A percentile compares a stretch with the other conserved stretches of the same genome.
These are phyloP conservation scores for Apiotrichum montevideense DNA, from an alignment of 1,284 basidiomycete genomes.

Conservation along the genomic window DNA sequence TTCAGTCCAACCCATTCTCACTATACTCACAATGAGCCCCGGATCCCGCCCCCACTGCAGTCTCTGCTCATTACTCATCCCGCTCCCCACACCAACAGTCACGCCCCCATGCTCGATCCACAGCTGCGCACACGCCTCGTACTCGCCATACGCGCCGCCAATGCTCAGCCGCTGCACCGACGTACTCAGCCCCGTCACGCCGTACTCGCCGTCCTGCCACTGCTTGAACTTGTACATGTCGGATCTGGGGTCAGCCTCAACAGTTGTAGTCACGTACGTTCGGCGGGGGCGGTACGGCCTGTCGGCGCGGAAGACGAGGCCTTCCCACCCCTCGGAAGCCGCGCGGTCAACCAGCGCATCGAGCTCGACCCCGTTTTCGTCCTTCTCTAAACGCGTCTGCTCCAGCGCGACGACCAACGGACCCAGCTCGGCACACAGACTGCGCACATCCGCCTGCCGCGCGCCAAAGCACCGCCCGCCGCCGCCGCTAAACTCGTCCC, in stretches of 20 bases:
- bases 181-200: slow-evolving; percentile 26
- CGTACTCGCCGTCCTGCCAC: slow-evolving; percentile 44
- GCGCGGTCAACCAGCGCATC: slow-evolving; percentile 21
- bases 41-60: slow-evolving; percentile 35
- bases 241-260: slow-evolving; percentile 11
- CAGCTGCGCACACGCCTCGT: slow-evolving; percentile 32
- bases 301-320: slow-evolving; percentile 40
- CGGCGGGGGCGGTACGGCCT: slow-evolving; percentile 35
- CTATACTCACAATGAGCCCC: slow-evolving; percentile 28
- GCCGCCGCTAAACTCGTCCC: slow-evolving; percentile 13
- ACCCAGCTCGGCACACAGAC: too few relatives aligned
- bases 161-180: slow-evolving; percentile 30
- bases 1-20: background rate
- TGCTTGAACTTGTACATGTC: slow-evolving; percentile 44
- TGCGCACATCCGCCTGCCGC: background rate
- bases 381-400: slow-evolving; percentile 23
- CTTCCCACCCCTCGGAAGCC: slow-evolving; percentile 41
- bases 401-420: background rate
- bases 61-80: slow-evolving; percentile 38
- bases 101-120: slow-evolving; percentile 39
- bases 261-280: slow-evolving; percentile 20
- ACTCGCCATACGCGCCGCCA: slow-evolving; percentile 31
- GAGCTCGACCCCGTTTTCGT: slow-evolving; percentile 29
- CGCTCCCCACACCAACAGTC: slow-evolving; percentile 38
- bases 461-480: slow-evolving; percentile 2